Evolutionary conservation across 2,329 filamentous ascomycete genomes (phyloP).

Genomic region (Eurotiales sp.): DNA sequence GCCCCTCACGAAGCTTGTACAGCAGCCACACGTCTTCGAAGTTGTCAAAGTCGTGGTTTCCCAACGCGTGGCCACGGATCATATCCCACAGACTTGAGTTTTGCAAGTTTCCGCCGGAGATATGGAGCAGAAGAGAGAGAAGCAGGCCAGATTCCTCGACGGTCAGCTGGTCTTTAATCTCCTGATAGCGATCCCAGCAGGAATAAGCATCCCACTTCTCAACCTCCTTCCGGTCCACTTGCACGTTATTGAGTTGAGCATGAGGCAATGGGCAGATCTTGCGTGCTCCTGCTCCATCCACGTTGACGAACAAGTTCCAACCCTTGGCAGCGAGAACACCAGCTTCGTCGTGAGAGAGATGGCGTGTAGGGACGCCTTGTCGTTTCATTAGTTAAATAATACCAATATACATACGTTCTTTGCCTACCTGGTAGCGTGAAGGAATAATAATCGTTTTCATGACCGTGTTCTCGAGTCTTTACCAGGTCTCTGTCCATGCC

Average conservation of each 20-base stretch:
- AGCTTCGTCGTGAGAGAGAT: constrained; percentile 3
- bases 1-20: constrained; percentile 29
- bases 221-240: background rate
- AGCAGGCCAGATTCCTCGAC: constrained; percentile 25
- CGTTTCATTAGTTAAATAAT: background rate
- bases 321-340: background rate
- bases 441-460: constrained; percentile 13
- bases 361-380: constrained; percentile 1
- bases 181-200: constrained; percentile 22
- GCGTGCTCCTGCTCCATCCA: background rate
- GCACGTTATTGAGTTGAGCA: background rate
- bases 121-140: constrained; percentile 22
- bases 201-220: constrained; percentile 10
- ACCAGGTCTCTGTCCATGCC: constrained; percentile 38
- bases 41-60: constrained; percentile 19
- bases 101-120: constrained; percentile 23
- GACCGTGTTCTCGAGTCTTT: constrained; percentile 11
- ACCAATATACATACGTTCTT: background rate
- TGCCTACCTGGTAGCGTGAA: constrained; percentile 10
- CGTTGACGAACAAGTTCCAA: background rate
- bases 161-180: constrained; percentile 28
- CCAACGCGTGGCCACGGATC: constrained; percentile 20
- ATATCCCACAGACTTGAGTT: constrained; percentile 21
- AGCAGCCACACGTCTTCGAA: constrained; percentile 23
- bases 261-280: constrained; percentile 2